Percentiles rank a stretch among this genome's conserved stretches.
These are phyloP conservation scores for Venturia nashicola DNA, from an alignment of 2,329 filamentous ascomycete genomes.

Conservation along the genomic window DNA sequence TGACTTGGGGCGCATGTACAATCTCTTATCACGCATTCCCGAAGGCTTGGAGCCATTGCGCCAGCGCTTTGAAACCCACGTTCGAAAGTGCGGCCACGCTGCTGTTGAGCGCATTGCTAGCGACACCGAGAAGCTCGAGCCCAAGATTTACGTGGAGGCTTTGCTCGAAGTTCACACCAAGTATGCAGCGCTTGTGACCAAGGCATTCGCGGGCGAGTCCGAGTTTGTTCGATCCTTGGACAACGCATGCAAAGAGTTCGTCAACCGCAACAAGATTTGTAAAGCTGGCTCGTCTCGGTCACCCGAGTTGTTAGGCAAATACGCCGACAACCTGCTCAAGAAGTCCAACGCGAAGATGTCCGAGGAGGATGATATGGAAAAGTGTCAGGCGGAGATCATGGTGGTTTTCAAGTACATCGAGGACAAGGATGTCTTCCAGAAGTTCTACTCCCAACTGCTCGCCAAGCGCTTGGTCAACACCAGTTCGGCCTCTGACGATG, in stretches of 20 bases:
- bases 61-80: constrained; percentile 79
- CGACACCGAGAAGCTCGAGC: constrained; percentile 81
- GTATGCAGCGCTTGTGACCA: constrained; percentile 82
- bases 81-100: constrained; percentile 74
- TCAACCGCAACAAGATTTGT: constrained; percentile 95
- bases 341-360: constrained; percentile 78
- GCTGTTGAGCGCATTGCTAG: constrained; percentile 85
- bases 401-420: constrained; percentile 99
- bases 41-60: constrained; percentile 85
- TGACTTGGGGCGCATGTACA: constrained; percentile 95
- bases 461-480: constrained; percentile 89
- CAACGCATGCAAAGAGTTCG: constrained; percentile 94
- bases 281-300: constrained; percentile 88
- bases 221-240: constrained; percentile 94
- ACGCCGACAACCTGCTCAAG: constrained; percentile 82
- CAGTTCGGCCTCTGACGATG: constrained; percentile 91
- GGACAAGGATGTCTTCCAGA: constrained; percentile 99
- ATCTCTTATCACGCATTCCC: constrained; percentile 73
- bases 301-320: constrained; percentile 88
- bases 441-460: constrained; percentile 96
- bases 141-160: constrained; percentile 92
- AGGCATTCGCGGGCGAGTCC: constrained; percentile 86
- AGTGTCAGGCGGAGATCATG: constrained; percentile 85
- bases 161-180: constrained; percentile 88
- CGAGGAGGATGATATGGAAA: constrained; percentile 88